Percentiles rank a stretch among this genome's conserved stretches.
Conservation (phyloP, 306 rosid species). For the Hylodesmum podocarpum region DNA sequence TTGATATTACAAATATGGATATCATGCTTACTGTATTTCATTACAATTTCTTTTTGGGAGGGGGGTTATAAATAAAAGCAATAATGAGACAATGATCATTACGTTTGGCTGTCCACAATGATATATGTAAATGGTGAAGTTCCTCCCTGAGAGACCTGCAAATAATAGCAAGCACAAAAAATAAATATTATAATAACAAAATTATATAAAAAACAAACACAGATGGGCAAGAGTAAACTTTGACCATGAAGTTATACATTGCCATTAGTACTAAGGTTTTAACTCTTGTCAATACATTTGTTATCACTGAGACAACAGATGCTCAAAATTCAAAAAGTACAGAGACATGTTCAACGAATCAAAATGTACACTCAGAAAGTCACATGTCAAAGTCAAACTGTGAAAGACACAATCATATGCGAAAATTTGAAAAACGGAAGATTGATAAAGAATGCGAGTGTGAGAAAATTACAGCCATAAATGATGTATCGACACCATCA, state of each 20-base stretch:
- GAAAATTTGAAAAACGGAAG: neutral
- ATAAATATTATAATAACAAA: neutral
- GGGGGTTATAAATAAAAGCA: neutral
- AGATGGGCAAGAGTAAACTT: neutral
- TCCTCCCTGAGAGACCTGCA: constrained; percentile 70
- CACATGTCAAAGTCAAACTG: neutral
- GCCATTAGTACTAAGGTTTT: constrained; percentile 1
- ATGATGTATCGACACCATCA: constrained; percentile 78
- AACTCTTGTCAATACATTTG: neutral
- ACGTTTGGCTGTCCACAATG: constrained; percentile 80
- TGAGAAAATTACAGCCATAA: constrained; percentile 52
- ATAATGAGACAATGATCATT: constrained; percentile 26
- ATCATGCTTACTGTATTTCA: neutral
- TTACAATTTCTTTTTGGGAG: neutral
- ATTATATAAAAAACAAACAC: neutral
- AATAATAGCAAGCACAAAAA: constrained; percentile 12
- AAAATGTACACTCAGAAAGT: neutral
- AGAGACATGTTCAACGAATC: neutral
- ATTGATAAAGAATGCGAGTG: constrained; percentile 1
- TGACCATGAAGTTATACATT: neutral
- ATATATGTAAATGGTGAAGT: constrained; percentile 78
- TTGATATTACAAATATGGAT: neutral
- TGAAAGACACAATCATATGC: neutral
- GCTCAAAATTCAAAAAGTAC: neutral
- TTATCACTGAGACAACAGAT: neutral